Evolutionary conservation across 2,329 filamentous ascomycete species (phyloP).

Genomic region (Penicillium verrucosum): DNA sequence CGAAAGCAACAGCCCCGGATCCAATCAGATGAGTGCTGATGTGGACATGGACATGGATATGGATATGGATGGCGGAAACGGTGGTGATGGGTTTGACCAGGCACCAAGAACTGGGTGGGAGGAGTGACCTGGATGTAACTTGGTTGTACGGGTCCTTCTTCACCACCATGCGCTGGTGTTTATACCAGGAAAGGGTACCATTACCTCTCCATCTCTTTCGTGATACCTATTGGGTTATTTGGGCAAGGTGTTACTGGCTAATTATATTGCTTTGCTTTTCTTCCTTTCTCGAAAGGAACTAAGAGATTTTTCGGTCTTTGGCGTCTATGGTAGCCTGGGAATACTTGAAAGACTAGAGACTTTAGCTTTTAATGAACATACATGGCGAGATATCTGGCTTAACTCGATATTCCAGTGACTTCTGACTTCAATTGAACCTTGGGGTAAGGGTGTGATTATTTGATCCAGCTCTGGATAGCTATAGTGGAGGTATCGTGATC

Average conservation of each 20-base stretch:
- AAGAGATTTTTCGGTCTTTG: background rate
- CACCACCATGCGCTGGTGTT: conserved; percentile 11
- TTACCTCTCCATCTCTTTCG: background rate
- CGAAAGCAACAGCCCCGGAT: conserved; percentile 24
- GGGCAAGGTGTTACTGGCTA: background rate
- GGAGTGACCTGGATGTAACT: conserved; percentile 34
- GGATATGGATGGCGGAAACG: conserved; percentile 4
- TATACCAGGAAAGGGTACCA: background rate
- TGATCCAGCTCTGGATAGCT: background rate
- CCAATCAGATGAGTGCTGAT: conserved; percentile 22
- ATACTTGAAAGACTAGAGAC: background rate
- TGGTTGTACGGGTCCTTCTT: background rate
- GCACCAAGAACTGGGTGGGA: conserved; percentile 26
- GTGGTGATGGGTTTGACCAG: conserved; percentile 19
- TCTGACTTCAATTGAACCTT: no score
- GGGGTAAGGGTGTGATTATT: background rate
- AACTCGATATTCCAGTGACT: background rate
- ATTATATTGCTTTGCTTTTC: background rate
- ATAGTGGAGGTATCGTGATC: background rate
- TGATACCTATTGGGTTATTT: background rate
- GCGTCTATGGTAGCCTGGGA: background rate
- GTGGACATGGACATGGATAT: conserved; percentile 35
- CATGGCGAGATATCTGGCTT: background rate
- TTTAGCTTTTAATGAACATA: background rate
- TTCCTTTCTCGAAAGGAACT: background rate